phyloP scores from a whole-genome alignment of 2,329 filamentous ascomycete species.

The Exophiala oligosperma region DNA sequence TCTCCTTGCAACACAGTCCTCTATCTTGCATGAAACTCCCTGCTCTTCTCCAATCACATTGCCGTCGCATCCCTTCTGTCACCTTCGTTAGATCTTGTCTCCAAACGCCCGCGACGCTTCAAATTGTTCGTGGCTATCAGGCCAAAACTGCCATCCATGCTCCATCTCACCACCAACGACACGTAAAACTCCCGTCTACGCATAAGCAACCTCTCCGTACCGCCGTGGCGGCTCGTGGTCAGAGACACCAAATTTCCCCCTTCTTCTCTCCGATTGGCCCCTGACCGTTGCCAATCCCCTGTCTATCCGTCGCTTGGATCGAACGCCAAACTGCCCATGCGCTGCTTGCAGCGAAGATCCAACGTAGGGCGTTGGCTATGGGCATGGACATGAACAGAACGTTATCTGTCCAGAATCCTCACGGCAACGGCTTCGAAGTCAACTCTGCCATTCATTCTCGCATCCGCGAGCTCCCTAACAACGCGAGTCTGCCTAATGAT shows the following conservation, averaged over 20 bases:
- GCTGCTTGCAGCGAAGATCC: constrained; percentile 7
- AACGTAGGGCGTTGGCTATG: constrained; percentile 3
- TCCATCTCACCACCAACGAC: not conserved
- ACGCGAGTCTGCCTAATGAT: constrained; percentile 1
- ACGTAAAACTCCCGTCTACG: not conserved
- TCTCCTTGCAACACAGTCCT: not conserved
- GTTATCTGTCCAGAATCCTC: constrained; percentile 10
- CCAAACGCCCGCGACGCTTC: too few species aligned
- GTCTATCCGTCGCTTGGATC: not conserved
- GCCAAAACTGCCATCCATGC: too few species aligned
- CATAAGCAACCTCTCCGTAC: not conserved
- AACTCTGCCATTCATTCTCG: not conserved
- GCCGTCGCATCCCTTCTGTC: not conserved
- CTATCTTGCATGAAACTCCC: not conserved
- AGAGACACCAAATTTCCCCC: constrained; percentile 15
- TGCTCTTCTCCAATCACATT: not conserved
- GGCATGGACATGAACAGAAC: constrained; percentile 17
- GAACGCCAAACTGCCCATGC: constrained; percentile 7
- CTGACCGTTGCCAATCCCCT: not conserved
- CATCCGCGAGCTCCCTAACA: constrained; percentile 1
- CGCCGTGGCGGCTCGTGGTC: not conserved
- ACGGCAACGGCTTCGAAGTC: constrained; percentile 3
- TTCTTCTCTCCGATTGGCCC: constrained; percentile 12
- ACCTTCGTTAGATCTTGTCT: too few species aligned
- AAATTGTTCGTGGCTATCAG: too few species aligned